Conservation (phyloP, 805 yeast genomes). For the Candida maesae region DNA sequence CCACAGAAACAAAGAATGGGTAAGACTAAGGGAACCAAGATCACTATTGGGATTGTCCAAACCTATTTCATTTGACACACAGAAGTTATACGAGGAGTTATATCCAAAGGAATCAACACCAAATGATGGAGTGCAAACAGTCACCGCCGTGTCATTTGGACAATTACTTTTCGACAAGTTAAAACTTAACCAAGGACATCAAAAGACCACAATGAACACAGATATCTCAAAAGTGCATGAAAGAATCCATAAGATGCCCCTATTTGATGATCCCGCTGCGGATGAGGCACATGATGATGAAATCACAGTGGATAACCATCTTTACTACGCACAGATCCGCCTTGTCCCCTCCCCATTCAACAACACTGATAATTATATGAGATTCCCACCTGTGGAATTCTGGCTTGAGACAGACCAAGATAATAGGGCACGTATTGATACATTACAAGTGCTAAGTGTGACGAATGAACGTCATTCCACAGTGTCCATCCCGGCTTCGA, state of each 20-base stretch:
- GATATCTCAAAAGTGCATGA: slow-evolving; percentile 22
- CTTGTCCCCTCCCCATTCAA: slow-evolving; percentile 43
- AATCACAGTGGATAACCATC: slow-evolving; percentile 24
- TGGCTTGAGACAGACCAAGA: slow-evolving; percentile 44
- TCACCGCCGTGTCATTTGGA: slow-evolving; percentile 25
- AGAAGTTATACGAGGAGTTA: slow-evolving; percentile 13
- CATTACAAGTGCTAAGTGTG: slow-evolving; percentile 40
- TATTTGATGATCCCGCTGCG: too few species aligned
- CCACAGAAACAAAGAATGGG: slow-evolving; percentile 21
- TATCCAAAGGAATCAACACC: slow-evolving; percentile 1
- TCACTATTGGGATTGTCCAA: background rate
- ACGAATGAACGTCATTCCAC: slow-evolving; percentile 41
- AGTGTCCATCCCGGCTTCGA: slow-evolving; percentile 38
- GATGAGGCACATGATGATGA: slow-evolving; percentile 14
- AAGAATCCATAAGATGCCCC: slow-evolving; percentile 14
- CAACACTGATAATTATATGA: slow-evolving; percentile 24
- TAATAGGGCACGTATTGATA: slow-evolving; percentile 31
- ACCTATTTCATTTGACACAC: slow-evolving; percentile 8
- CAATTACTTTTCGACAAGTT: slow-evolving; percentile 18
- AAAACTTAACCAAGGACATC: background rate
- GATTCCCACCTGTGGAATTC: slow-evolving; percentile 52
- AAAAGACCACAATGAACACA: slow-evolving; percentile 18
- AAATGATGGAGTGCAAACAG: slow-evolving; percentile 7
- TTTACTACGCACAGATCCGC: slow-evolving; percentile 40
- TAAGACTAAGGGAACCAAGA: slow-evolving; percentile 22